Percentiles rank a stretch among this genome's conserved stretches.
Conservation (phyloP, 2,329 filamentous ascomycete genomes). For the Berkeleyomyces basicola region DNA sequence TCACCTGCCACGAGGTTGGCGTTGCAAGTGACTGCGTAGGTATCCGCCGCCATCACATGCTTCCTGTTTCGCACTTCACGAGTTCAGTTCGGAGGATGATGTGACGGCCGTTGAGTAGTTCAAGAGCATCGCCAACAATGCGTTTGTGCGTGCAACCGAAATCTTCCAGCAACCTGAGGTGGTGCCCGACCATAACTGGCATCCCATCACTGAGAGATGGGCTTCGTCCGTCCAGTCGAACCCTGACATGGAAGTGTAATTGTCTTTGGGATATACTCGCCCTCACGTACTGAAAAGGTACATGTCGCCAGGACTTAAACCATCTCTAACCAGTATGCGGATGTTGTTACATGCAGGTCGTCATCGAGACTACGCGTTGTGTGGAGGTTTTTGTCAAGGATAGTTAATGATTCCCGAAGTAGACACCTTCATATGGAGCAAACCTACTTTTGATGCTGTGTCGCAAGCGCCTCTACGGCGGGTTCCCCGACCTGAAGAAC, state of each 20-base stretch:
- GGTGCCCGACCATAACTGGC: neutral
- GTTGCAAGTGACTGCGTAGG: slow-evolving; percentile 24
- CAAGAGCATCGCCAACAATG: neutral
- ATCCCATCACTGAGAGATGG: slow-evolving; percentile 1
- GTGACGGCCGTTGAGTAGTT: neutral
- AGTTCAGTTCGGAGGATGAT: neutral
- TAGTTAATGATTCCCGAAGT: neutral
- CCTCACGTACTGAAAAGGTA: neutral
- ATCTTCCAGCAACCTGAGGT: neutral
- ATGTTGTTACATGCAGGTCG: slow-evolving; percentile 11
- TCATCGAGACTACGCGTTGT: slow-evolving; percentile 7
- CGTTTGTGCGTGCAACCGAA: neutral
- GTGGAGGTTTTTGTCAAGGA: slow-evolving; percentile 14
- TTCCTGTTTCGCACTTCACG: neutral
- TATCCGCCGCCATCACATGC: slow-evolving; percentile 23
- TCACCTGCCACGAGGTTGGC: slow-evolving; percentile 21
- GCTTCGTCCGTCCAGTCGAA: neutral
- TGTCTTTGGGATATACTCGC: slow-evolving; percentile 4
- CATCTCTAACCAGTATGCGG: neutral
- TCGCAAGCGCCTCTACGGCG: neutral
- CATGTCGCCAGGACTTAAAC: slow-evolving; percentile 2
- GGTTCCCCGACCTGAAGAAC: neutral
- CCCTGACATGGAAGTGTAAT: neutral
- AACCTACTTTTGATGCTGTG: slow-evolving; percentile 1
- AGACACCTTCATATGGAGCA: neutral